Percentiles rank a stretch among this genome's conserved stretches.
Conservation (phyloP, 2,329 filamentous ascomycete species). For the Teratosphaeriaceae sp. region DNA sequence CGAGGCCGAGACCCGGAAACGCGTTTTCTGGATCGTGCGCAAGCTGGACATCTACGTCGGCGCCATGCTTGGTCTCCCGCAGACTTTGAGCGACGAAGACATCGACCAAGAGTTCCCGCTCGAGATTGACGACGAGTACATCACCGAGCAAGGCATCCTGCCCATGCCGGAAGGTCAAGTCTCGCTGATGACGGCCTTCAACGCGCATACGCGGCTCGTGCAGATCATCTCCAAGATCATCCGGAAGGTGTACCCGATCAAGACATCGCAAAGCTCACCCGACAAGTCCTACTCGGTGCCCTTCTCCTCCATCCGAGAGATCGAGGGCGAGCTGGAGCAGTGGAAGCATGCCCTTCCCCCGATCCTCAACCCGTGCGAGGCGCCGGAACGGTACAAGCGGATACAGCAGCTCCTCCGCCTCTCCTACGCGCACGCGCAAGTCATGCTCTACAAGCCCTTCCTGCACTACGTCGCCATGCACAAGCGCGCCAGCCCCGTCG, state of each 20-base stretch:
- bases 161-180: constrained; percentile 50
- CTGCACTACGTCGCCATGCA: constrained; percentile 70
- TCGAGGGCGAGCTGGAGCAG: constrained; percentile 55
- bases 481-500: constrained; percentile 47
- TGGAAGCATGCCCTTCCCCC: constrained; percentile 65
- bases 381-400: constrained; percentile 58
- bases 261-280: constrained; percentile 39
- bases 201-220: constrained; percentile 53
- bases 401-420: constrained; percentile 70
- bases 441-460: constrained; percentile 77
- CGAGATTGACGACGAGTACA: constrained; percentile 46
- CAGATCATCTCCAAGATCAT: constrained; percentile 56
- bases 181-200: constrained; percentile 53
- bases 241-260: constrained; percentile 58
- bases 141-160: constrained; percentile 42
- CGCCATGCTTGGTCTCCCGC: constrained; percentile 44
- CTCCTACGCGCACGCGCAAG: constrained; percentile 75
- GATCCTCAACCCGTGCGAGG: constrained; percentile 73
- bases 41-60: constrained; percentile 49
- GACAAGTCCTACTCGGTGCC: constrained; percentile 55
- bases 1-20: constrained; percentile 43
- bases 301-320: constrained; percentile 57
- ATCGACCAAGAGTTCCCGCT: constrained; percentile 43
- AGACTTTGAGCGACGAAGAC: constrained; percentile 43
- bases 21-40: constrained; percentile 46